These are phyloP conservation scores for Cryptococcus sp. DNA, from an alignment of 1,284 basidiomycete species.

Conservation along the genomic window DNA sequence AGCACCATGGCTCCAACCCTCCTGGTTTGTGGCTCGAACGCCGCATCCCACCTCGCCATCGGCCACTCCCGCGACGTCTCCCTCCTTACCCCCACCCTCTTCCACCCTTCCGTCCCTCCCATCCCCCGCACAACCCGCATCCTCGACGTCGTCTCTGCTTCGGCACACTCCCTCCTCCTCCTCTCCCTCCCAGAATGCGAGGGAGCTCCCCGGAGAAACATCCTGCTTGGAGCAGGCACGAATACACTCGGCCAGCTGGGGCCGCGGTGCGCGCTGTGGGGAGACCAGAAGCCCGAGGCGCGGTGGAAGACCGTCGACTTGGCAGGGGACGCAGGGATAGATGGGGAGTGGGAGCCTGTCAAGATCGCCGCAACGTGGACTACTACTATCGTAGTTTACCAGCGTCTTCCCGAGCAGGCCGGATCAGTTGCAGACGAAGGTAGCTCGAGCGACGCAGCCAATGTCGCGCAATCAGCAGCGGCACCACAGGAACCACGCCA, in stretches of 20 bases:
- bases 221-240: conserved; percentile 40
- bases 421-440: conserved; percentile 47
- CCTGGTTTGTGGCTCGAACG: conserved; percentile 69
- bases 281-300: conserved; percentile 19
- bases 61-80: conserved; percentile 60
- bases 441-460: conserved; percentile 8
- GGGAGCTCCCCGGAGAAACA: background rate
- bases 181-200: background rate
- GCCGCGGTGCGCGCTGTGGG: conserved; percentile 30
- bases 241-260: conserved; percentile 45
- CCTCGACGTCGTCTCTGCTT: conserved; percentile 35
- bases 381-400: conserved; percentile 64
- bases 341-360: conserved; percentile 32
- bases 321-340: conserved; percentile 22
- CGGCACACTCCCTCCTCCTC: conserved; percentile 38
- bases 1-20: conserved; percentile 39
- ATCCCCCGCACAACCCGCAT: conserved; percentile 8
- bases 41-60: conserved; percentile 67
- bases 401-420: conserved; percentile 24
- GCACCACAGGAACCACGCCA: conserved; percentile 49
- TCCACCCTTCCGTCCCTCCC: conserved; percentile 26
- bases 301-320: conserved; percentile 32
- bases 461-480: background rate
- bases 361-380: conserved; percentile 71
- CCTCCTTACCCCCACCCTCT: conserved; percentile 54